These are phyloP conservation scores for Dictyostelium firmibasis DNA, from an alignment of 78 protist species.

Conservation along the genomic window DNA sequence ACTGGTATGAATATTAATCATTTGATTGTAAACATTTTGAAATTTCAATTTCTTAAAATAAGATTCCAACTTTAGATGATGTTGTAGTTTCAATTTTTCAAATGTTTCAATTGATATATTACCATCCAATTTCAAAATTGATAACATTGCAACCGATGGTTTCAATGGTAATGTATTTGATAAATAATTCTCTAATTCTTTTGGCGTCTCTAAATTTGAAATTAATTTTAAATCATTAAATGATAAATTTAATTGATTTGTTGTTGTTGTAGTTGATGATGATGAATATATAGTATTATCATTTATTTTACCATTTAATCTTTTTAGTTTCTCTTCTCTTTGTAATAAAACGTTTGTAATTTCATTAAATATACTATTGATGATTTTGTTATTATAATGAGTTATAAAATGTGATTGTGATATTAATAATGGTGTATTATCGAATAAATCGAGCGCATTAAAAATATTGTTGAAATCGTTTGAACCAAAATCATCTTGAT, in stretches of 20 bases:
- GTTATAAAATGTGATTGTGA: neutral
- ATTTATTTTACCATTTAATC: neutral
- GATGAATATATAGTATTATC: neutral
- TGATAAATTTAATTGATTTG: neutral
- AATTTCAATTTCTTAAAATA: conserved; percentile 3
- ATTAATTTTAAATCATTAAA: neutral
- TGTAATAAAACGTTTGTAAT: neutral
- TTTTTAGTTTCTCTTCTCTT: too few species aligned
- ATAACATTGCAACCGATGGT: neutral
- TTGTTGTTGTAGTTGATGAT: neutral
- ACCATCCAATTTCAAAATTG: neutral
- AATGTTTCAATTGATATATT: neutral
- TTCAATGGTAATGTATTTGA: neutral
- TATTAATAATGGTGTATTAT: conserved; percentile 8
- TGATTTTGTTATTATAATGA: neutral
- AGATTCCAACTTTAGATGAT: conserved; percentile 6
- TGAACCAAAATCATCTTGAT: neutral
- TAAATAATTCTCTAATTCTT: neutral
- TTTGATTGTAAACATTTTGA: neutral
- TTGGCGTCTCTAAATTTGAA: too few species aligned
- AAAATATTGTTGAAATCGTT: neutral
- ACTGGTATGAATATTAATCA: neutral
- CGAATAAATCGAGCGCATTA: neutral
- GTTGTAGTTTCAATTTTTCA: conserved; percentile 2
- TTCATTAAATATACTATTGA: neutral